Percentiles rank a stretch among this genome's conserved stretches.
Conservation (phyloP, 257 asterid genomes). For the Agastache rugosa region DNA sequence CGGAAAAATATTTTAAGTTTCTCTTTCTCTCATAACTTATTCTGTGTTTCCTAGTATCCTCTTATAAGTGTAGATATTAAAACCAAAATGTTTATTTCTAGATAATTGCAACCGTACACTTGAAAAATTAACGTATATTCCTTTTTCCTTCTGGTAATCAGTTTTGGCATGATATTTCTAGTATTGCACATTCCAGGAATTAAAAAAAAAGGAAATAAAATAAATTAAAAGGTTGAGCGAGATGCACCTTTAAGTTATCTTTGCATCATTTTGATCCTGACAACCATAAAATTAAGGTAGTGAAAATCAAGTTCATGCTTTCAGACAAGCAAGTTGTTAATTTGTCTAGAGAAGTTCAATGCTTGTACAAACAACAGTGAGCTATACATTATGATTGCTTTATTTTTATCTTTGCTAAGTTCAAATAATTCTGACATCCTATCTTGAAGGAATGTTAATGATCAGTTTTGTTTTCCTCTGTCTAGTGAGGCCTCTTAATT, state of each 20-base stretch:
- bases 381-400: slow-evolving; percentile 1
- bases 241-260: slow-evolving; percentile 27
- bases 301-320: not conserved
- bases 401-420: slow-evolving; percentile 23
- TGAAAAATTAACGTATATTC: not conserved
- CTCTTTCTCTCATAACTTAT: not conserved
- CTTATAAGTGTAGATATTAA: slow-evolving; percentile 4
- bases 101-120: slow-evolving; percentile 14
- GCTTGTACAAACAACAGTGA: slow-evolving; percentile 19
- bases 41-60: slow-evolving; percentile 3
- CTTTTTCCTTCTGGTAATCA: not conserved
- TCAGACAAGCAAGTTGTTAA: not conserved
- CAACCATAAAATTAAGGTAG: slow-evolving; percentile 21
- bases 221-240: not conserved
- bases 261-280: slow-evolving; percentile 14
- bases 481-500: slow-evolving; percentile 18
- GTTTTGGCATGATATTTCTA: slow-evolving; percentile 7
- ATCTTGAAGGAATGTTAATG: slow-evolving; percentile 25
- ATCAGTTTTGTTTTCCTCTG: slow-evolving; percentile 18
- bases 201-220: slow-evolving; percentile 2
- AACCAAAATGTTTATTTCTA: not conserved
- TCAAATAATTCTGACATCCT: slow-evolving; percentile 22
- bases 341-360: slow-evolving; percentile 22
- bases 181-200: slow-evolving; percentile 1
- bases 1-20: not conserved